phyloP scores from a whole-genome alignment of 495 filamentous ascomycete genomes.

The Podospora conica region DNA sequence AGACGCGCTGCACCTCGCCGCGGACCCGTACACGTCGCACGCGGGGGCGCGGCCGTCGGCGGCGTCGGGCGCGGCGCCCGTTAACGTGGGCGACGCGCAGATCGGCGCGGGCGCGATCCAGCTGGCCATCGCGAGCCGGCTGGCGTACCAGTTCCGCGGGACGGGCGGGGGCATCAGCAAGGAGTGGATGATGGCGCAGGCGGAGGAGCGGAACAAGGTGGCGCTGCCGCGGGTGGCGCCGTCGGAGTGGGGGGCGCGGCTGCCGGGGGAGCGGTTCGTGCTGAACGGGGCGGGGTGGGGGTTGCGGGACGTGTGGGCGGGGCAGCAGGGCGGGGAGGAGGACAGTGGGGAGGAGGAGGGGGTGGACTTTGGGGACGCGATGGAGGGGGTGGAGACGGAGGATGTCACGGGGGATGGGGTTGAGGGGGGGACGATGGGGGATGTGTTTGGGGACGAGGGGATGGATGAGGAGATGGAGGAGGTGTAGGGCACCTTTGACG shows the following conservation, averaged over 20 bases:
- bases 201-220: slow-evolving; percentile 73
- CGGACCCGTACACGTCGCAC: slow-evolving; percentile 55
- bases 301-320: slow-evolving; percentile 69
- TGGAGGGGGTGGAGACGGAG: slow-evolving; percentile 43
- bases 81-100: slow-evolving; percentile 40
- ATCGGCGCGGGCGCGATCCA: slow-evolving; percentile 43
- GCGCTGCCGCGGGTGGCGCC: slow-evolving; percentile 65
- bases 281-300: slow-evolving; percentile 81
- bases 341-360: slow-evolving; percentile 35
- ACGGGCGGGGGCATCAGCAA: slow-evolving; percentile 55
- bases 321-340: slow-evolving; percentile 36
- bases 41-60: slow-evolving; percentile 43
- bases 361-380: slow-evolving; percentile 34
- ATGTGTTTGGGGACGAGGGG: slow-evolving; percentile 38
- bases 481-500: slow-evolving; percentile 15
- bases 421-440: slow-evolving; percentile 43
- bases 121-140: slow-evolving; percentile 43
- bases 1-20: slow-evolving; percentile 58
- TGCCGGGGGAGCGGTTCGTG: slow-evolving; percentile 90
- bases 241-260: slow-evolving; percentile 71
- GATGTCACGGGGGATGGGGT: slow-evolving; percentile 31
- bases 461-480: slow-evolving; percentile 39
- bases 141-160: slow-evolving; percentile 49
- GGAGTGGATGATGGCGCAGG: slow-evolving; percentile 79
- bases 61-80: slow-evolving; percentile 39